Evolutionary conservation across 805 yeast species (phyloP), one percentile per base, ranked within the genome.

Genomic region (Metschnikowia rubicola): DNA sequence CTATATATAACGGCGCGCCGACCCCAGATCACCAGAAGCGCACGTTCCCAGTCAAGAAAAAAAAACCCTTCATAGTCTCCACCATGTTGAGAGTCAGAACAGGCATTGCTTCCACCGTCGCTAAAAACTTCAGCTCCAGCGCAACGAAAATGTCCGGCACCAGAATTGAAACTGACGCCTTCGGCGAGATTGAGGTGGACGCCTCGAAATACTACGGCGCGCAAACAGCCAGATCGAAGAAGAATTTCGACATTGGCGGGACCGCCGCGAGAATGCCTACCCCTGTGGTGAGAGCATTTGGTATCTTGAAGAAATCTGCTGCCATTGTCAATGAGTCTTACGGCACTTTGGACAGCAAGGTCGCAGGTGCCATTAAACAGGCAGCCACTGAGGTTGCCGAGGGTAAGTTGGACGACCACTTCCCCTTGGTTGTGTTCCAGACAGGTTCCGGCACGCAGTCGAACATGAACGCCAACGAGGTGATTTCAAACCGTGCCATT

Each of bases 381-480:
- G 99, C 98, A 42, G 97, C 98, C 50, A 86, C 90, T 59, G 99
- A 94, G 70, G 98, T 94, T 35, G 77, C 87, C 41, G 88, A 85
- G 59, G 99, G 99, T 56, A 88, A 89, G 69, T 80, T 94, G 65
- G 79, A 82, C 53, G 96, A 86, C 62, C 96, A 94, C 71, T 94
- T 94, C 84, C 99, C 99, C 48, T 78, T 94, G 67, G 99, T 94
- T 49, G 97, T 94, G 33, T 94, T 90, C 86, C 99, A 94, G 77
- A 94, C 99, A 51, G 99, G 99, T 50, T 88, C 96, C 30, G 99
- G 99, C 68, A 94, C 99, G 48, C 99, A 94, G 74, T 85, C 96
- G 54, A 94, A 94, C 78, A 94, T 94, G 98, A 92, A 94, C 71
- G 96, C 98, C 65, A 94, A 94, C 70, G 99, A 94, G 77, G 99